Conservation (phyloP, 495 filamentous ascomycete species). For the Hyaloscypha bicolor region DNA sequence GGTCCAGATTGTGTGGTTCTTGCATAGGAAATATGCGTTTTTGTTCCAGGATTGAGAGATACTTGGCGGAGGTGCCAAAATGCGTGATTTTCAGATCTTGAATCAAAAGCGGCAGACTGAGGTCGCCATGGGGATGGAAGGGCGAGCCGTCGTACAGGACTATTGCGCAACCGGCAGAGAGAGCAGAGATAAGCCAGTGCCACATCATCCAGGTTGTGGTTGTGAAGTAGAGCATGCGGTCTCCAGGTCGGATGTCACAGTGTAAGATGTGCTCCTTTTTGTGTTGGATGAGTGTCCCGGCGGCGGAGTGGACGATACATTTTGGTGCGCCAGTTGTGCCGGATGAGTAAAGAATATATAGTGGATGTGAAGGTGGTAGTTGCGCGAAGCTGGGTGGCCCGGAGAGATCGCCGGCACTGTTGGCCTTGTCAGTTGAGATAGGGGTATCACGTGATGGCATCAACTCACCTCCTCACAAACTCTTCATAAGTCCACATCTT, state of each 20-base stretch:
- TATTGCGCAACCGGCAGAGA: conserved; percentile 58
- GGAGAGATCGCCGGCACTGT: conserved; percentile 1
- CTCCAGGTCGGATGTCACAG: conserved; percentile 50
- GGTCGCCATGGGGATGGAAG: conserved; percentile 67
- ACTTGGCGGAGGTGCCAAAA: conserved; percentile 80
- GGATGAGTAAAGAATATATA: conserved; percentile 69
- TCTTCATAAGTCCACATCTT: conserved; percentile 48
- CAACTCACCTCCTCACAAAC: conserved; percentile 60
- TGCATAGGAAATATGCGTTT: conserved; percentile 65
- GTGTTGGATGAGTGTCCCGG: conserved; percentile 60
- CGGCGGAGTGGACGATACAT: conserved; percentile 71
- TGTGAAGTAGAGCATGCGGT: conserved; percentile 49
- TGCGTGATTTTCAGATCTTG: conserved; percentile 58
- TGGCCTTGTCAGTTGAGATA: conserved; percentile 1
- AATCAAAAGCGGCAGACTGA: conserved; percentile 58
- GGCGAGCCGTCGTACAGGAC: conserved; percentile 79
- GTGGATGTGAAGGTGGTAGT: conserved; percentile 69
- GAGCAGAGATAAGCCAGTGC: conserved; percentile 53
- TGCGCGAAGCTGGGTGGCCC: conserved; percentile 64
- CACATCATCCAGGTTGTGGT: conserved; percentile 83
- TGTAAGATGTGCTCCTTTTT: conserved; percentile 67
- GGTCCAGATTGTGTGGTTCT: conserved; percentile 43
- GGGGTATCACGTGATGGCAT: background rate
- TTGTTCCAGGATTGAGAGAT: conserved; percentile 88
- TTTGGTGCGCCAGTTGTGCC: conserved; percentile 76